Evolutionary conservation across 2,329 filamentous ascomycete species (phyloP), one percentile per base, ranked within the genome.

Genomic region (Stemphylium vesicarium): DNA sequence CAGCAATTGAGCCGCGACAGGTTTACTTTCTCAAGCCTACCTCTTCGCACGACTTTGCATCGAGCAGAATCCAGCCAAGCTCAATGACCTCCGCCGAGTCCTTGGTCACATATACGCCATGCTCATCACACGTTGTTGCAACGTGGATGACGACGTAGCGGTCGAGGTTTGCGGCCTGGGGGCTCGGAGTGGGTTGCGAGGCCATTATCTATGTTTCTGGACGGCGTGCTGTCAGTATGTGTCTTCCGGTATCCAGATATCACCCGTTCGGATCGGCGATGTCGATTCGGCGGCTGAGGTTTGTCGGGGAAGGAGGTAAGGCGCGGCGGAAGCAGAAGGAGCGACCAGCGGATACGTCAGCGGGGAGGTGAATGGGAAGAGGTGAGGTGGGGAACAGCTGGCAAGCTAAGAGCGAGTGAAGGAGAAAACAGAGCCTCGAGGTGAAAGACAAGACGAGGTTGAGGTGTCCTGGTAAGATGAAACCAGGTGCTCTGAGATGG

Each of bases 1-100:
- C 43, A 55, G 52, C 52, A 44, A 36, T 50, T 31, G 46, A 32
- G 35, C n/a, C 20, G 4, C 15, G 49, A 43, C 46, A 50, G 32
- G 22, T 20, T 36, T n/a, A 7, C 26, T 7, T 29, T 39, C 43
- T 18, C 32, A 52, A 55, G 49, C 50, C 48, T 60, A 96, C 93
- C 89, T 97, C 93, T 70, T 97, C 93, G 69, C 92, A 90, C 62
- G 86, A 89, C 81, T 94, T 95, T 64, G 92, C 89, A 76, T 97
- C 93, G 61, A 97, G 84, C 72, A 99, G 81, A 74, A 98, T 96
- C 95, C 95, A 99, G 62, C 94, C 95, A 75, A 99, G 85, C 85
- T 99, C 95, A 78, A 99, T 99, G 65, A 99, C 95, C 82, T 99
- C 95, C 60, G 95, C 95, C 56, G 95, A 98, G 80, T 99, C 95